Evolutionary conservation across 2,329 filamentous ascomycete genomes (phyloP), one percentile per base, ranked within the genome.

Genomic region (Cordyceps cicadae): DNA sequence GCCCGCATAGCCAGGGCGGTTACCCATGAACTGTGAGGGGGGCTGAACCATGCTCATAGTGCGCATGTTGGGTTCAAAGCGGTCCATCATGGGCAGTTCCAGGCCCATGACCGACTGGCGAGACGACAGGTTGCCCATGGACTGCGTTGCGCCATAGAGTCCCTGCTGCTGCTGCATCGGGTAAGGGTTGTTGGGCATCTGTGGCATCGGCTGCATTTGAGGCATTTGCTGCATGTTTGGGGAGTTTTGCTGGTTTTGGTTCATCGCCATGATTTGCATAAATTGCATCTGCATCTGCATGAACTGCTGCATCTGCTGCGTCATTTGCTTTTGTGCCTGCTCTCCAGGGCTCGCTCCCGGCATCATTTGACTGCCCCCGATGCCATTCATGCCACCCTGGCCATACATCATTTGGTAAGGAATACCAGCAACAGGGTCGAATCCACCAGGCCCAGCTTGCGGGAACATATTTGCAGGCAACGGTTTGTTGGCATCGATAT

Each of bases 281-380:
- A 92, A 92, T 70, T 95, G 89, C 88, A 95, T 92, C 71, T 96
- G 91, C 87, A 94, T 91, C 70, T 92, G 88, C 88, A 93, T 92
- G 75, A 93, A 92, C 68, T 90, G 87, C 60, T 84, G 82, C 89
- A 93, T 92, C 69, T 92, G 88, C 69, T 91, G 87, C 7, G 84
- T 87, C 81, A 94, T 88, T 66, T 92, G 87, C 48, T 92, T 81
- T 67, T 93, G 89, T 32, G 87, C 86, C 70, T 89, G 87, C 63
- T 91, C 87, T 24, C 82, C 83, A 2, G 85, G 77, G 17, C 81
- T 82, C 50, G 87, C 70, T 71, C 80, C 79, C 2, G 51, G 60
- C 46, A 51, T 52, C 51, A 59, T 54, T 4, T 59, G 32, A 3
- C 41, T 26, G 52, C 67, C 66, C 24, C 66, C 66, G 70, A 74